These are phyloP conservation scores for Penicillium sp. DNA, from an alignment of 2,329 filamentous ascomycete genomes.

Conservation along the genomic window DNA sequence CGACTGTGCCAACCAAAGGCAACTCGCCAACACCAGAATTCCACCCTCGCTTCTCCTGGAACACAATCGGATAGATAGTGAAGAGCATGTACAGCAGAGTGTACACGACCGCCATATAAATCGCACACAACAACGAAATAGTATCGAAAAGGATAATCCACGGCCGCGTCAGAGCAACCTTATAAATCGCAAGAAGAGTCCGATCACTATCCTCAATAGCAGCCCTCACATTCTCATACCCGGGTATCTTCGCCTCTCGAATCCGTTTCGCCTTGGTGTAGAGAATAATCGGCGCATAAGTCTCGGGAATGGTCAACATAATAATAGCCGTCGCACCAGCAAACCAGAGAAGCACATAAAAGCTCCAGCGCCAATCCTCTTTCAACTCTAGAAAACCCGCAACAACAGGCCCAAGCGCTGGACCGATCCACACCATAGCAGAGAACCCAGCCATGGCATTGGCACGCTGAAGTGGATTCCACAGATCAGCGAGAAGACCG, in stretches of 20 bases:
- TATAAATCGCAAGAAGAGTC: slow-evolving; percentile 49
- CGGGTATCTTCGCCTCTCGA: slow-evolving; percentile 49
- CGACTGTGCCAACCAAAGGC: slow-evolving; percentile 44
- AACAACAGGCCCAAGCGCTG: slow-evolving; percentile 56
- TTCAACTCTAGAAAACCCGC: slow-evolving; percentile 60
- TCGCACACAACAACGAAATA: slow-evolving; percentile 54
- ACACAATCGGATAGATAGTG: slow-evolving; percentile 58
- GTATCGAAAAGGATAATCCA: slow-evolving; percentile 59
- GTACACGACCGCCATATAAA: slow-evolving; percentile 58
- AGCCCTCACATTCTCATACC: slow-evolving; percentile 55
- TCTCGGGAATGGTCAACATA: slow-evolving; percentile 63
- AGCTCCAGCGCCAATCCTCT: slow-evolving; percentile 49
- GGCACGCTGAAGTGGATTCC: slow-evolving; percentile 53
- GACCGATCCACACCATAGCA: slow-evolving; percentile 56
- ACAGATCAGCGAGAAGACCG: slow-evolving; percentile 57
- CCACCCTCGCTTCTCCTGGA: slow-evolving; percentile 54
- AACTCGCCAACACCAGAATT: slow-evolving; percentile 56
- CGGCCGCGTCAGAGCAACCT: slow-evolving; percentile 54
- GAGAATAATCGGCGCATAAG: slow-evolving; percentile 54
- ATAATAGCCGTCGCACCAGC: slow-evolving; percentile 38
- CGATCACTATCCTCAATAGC: slow-evolving; percentile 51
- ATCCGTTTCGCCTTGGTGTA: slow-evolving; percentile 57
- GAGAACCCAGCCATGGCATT: slow-evolving; percentile 58
- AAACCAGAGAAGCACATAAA: slow-evolving; percentile 47
- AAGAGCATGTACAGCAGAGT: slow-evolving; percentile 61